phyloP scores from a whole-genome alignment of 768 basidiomycete genomes.

The Boletus huronensis region DNA sequence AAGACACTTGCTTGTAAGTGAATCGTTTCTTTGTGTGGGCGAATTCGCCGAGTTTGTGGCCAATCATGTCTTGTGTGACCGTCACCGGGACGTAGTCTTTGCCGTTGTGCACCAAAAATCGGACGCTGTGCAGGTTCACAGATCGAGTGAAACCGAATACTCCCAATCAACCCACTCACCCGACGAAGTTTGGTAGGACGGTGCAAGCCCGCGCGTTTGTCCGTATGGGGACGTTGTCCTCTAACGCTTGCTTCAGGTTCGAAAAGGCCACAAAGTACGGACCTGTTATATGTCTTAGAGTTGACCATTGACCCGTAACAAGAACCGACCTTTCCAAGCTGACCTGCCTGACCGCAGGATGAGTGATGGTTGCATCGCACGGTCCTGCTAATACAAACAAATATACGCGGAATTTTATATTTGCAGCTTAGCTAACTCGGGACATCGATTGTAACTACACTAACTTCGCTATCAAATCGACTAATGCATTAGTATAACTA shows the following conservation, averaged over 20 bases:
- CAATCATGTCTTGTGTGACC: conserved; percentile 97
- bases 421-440: conserved; percentile 2
- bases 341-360: conserved; percentile 63
- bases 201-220: conserved; percentile 90
- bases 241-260: conserved; percentile 74
- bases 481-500: too few species aligned
- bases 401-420: neutral
- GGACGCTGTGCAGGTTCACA: conserved; percentile 46
- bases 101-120: conserved; percentile 94
- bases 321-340: conserved; percentile 73
- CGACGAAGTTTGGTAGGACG: conserved; percentile 93
- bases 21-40: conserved; percentile 86
- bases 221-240: conserved; percentile 79
- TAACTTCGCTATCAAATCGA: too few species aligned
- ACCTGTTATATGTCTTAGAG: conserved; percentile 43
- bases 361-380: conserved; percentile 59
- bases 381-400: neutral
- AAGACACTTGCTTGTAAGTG: conserved; percentile 68
- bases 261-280: conserved; percentile 95
- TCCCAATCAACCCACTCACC: conserved; percentile 47
- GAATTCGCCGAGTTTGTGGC: conserved; percentile 97
- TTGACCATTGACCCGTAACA: neutral
- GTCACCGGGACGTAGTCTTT: conserved; percentile 82
- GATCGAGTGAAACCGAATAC: neutral
- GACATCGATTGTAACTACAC: too few species aligned